phyloP scores from a whole-genome alignment of 805 yeast species.

The Wickerhamiella lipophila region DNA sequence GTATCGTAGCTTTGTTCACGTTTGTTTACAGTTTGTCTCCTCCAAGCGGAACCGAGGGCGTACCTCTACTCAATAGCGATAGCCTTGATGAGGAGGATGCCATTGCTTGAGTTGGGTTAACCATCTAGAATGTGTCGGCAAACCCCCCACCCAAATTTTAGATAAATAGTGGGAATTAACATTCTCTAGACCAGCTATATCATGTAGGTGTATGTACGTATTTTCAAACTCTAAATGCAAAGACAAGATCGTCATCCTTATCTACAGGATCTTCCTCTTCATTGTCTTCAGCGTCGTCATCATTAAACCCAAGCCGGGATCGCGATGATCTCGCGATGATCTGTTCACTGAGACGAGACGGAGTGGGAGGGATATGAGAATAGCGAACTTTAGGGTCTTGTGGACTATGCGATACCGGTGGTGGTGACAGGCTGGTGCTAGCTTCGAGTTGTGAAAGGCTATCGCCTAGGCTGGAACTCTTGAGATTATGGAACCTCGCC shows the following conservation, averaged over 20 bases:
- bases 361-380: constrained; percentile 27
- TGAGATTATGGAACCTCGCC: constrained; percentile 27
- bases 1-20: constrained; percentile 41
- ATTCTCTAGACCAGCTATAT: not conserved
- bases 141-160: too few relatives aligned
- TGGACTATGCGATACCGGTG: constrained; percentile 12
- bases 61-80: constrained; percentile 17
- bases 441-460: constrained; percentile 6
- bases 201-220: not conserved
- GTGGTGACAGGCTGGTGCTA: constrained; percentile 5
- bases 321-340: constrained; percentile 15
- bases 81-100: not conserved
- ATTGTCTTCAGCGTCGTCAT: constrained; percentile 10
- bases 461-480: constrained; percentile 22
- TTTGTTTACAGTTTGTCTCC: constrained; percentile 30
- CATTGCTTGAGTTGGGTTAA: not conserved
- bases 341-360: constrained; percentile 29
- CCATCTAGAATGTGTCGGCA: too few relatives aligned
- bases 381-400: constrained; percentile 6
- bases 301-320: constrained; percentile 19
- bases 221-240: constrained; percentile 20
- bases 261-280: constrained; percentile 10
- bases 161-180: too few relatives aligned
- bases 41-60: constrained; percentile 17
- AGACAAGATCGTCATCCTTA: constrained; percentile 19